Evolutionary conservation across 2,329 filamentous ascomycete species (phyloP), one percentile per base, ranked within the genome.

Genomic region (Reticulascus tulasneorum): DNA sequence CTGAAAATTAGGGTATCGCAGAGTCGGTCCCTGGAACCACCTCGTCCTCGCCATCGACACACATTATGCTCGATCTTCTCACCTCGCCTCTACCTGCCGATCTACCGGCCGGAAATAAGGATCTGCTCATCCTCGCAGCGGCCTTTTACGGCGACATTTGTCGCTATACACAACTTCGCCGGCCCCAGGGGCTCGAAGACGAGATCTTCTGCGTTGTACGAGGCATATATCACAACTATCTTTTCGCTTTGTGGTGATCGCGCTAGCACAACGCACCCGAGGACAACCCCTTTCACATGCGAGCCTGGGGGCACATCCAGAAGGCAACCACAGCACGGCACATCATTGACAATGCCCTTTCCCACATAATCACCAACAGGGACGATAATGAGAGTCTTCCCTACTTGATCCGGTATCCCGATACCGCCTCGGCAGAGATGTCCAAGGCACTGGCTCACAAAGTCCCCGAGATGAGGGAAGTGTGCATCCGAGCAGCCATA

Each of bases 81-180:
- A 49, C 48, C 7, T 26, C 25, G 7, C 60, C 59, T 3, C 47
- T 67, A 1, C 63, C 62, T 1, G 16, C 20, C 1, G 54, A 66
- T 35, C 50, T 66, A 8, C 63, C 62, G 3, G 39, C 48, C 0
- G 39, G 57, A 4, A 49, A 64, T 22, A 68, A 68, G 31, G 54
- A 63, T 27, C 22, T 62, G 1, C 48, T 67, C 1, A 62, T 66
- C 10, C 42, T 51, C 5, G 51, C 58, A 33, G 60, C 64, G 0
- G 63, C 62, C 0, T 66, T 56, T 16, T 38, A 51, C 1, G 63
- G 64, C 3, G 53, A 68, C 15, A 40, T 67, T 6, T 62, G 69
- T 28, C 56, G 62, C 4, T 68, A 66, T 25, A 16, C 36, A 0
- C 54, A 63, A 1, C 48, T 69, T 0, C 47, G 50, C 12, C 46